A percentile compares a stretch with the other conserved stretches of the same genome.
Conservation (phyloP, 2,329 filamentous ascomycete species). For the Hysterium pulicare region DNA sequence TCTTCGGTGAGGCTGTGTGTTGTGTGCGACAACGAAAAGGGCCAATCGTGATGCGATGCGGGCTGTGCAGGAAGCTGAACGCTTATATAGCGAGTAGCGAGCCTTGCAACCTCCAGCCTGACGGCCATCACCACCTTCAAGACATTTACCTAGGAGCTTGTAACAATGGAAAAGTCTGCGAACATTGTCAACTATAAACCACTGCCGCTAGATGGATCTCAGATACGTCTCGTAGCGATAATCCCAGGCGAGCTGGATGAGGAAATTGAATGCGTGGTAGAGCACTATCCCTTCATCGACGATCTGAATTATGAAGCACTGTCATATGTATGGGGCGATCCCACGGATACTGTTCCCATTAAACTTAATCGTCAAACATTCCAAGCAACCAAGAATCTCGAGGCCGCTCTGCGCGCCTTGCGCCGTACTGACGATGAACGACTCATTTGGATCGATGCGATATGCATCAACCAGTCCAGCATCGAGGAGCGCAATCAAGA, state of each 20-base stretch:
- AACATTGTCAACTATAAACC: neutral
- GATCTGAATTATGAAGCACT: constrained; percentile 4
- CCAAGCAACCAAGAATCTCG: constrained; percentile 5
- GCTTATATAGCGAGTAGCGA: too few species aligned
- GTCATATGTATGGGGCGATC: constrained; percentile 9
- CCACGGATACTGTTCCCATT: neutral
- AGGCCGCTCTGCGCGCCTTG: constrained; percentile 1
- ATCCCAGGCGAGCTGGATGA: neutral
- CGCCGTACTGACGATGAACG: neutral
- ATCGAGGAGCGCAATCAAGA: neutral
- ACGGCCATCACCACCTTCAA: too few species aligned
- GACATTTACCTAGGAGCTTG: neutral
- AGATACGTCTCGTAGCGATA: neutral
- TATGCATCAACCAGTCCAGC: constrained; percentile 3
- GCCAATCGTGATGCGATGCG: too few species aligned
- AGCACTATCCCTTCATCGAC: neutral
- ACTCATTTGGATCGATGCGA: constrained; percentile 12
- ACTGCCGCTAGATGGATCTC: neutral
- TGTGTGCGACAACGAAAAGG: too few species aligned
- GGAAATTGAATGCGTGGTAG: constrained; percentile 3
- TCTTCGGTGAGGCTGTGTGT: too few species aligned
- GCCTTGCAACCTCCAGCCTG: neutral
- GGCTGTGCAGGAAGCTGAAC: too few species aligned
- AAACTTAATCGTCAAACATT: constrained; percentile 1
- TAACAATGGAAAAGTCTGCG: neutral